Percentiles rank a stretch among this genome's conserved stretches.
These are phyloP conservation scores for Dichotomopilus funicola DNA, from an alignment of 2,329 filamentous ascomycete genomes.

Conservation along the genomic window DNA sequence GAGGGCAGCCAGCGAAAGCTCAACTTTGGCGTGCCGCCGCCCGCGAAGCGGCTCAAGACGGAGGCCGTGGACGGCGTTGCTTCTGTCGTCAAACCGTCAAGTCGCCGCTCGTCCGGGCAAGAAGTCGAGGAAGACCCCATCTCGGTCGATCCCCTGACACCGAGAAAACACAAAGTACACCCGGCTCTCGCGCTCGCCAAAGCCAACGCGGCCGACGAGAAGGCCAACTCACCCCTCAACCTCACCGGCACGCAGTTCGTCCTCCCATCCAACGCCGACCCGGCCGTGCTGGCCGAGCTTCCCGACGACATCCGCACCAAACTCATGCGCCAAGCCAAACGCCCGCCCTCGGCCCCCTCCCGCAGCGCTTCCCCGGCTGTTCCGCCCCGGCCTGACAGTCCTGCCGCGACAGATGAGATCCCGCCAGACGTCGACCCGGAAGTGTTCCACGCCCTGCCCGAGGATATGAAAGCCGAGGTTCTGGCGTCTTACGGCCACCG, in stretches of 20 bases:
- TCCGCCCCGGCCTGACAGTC: slow-evolving; percentile 37
- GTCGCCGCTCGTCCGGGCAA: slow-evolving; percentile 24
- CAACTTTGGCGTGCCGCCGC: slow-evolving; percentile 53
- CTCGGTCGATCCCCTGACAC: slow-evolving; percentile 47
- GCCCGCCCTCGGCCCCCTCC: slow-evolving; percentile 20
- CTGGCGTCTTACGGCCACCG: slow-evolving; percentile 59
- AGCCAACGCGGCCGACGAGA: slow-evolving; percentile 43
- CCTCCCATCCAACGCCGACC: slow-evolving; percentile 76
- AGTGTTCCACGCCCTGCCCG: slow-evolving; percentile 74
- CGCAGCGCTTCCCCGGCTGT: slow-evolving; percentile 28
- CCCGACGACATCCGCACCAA: slow-evolving; percentile 75
- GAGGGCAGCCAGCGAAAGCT: slow-evolving; percentile 76
- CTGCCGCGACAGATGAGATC: slow-evolving; percentile 32
- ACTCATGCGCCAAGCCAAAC: slow-evolving; percentile 54
- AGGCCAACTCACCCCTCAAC: slow-evolving; percentile 65
- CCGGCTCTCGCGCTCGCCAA: slow-evolving; percentile 47
- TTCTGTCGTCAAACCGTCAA: slow-evolving; percentile 32
- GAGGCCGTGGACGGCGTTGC: slow-evolving; percentile 43
- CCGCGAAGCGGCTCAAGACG: slow-evolving; percentile 33
- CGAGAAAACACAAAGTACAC: slow-evolving; percentile 46
- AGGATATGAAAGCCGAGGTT: slow-evolving; percentile 79
- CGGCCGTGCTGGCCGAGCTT: slow-evolving; percentile 73
- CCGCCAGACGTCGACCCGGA: slow-evolving; percentile 80
- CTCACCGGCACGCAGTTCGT: slow-evolving; percentile 86
- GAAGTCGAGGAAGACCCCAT: slow-evolving; percentile 44